Percentiles rank a stretch among this genome's conserved stretches.
Evolutionary conservation across 2,329 filamentous ascomycete species (phyloP).

Genomic region (Fusarium buxicola): DNA sequence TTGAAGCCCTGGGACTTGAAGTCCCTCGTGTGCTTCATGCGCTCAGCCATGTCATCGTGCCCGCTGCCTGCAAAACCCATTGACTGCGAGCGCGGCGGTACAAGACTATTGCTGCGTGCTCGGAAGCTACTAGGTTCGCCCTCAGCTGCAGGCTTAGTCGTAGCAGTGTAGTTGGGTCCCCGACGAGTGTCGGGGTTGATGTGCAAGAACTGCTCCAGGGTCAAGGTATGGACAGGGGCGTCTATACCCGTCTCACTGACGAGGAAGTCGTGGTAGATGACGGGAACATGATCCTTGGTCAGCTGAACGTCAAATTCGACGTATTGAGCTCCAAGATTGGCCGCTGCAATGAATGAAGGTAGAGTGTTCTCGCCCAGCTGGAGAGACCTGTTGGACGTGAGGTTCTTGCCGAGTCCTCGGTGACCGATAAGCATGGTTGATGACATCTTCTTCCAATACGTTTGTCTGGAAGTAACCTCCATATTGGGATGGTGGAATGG

Average conservation of each 20-base stretch:
- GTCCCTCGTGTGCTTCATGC: constrained; percentile 97
- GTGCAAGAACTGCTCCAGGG: constrained; percentile 94
- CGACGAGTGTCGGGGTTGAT: constrained; percentile 71
- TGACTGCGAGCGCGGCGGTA: constrained; percentile 64
- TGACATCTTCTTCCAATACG: constrained; percentile 94
- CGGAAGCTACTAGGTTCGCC: constrained; percentile 48
- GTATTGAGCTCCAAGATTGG: constrained; percentile 86
- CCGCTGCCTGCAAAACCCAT: constrained; percentile 62
- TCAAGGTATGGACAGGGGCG: constrained; percentile 94
- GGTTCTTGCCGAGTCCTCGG: constrained; percentile 89
- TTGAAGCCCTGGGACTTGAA: constrained; percentile 97
- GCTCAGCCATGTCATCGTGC: constrained; percentile 69
- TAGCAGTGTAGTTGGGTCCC: constrained; percentile 17
- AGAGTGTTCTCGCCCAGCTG: constrained; percentile 98
- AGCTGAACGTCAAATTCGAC: constrained; percentile 90
- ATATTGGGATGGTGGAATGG: constrained; percentile 95
- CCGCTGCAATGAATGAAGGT: constrained; percentile 94
- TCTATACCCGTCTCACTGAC: constrained; percentile 98
- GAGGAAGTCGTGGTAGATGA: constrained; percentile 98
- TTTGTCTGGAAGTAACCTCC: constrained; percentile 89
- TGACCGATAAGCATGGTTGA: constrained; percentile 85
- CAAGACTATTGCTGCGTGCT: constrained; percentile 54
- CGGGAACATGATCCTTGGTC: constrained; percentile 98
- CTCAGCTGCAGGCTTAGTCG: constrained; percentile 42
- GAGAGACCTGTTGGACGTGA: constrained; percentile 82